A percentile compares a stretch with the other conserved stretches of the same genome.
Evolutionary conservation across 2,329 filamentous ascomycete genomes (phyloP).

Genomic region (Hymenoscyphus infarciens): DNA sequence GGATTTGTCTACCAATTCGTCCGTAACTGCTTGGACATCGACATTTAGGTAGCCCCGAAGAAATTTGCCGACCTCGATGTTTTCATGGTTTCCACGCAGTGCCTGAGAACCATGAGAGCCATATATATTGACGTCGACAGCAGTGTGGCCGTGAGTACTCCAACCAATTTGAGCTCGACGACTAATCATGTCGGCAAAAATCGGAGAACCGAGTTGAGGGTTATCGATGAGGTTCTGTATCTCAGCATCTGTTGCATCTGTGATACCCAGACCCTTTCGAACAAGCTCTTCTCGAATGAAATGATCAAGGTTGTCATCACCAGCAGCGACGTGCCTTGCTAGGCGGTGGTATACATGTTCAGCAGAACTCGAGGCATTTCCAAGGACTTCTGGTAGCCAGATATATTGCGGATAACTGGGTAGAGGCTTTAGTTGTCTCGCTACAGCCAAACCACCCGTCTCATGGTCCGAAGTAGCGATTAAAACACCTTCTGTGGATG

Average conservation of each 20-base stretch:
- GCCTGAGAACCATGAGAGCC: slow-evolving; percentile 65
- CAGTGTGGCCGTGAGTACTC: slow-evolving; percentile 90
- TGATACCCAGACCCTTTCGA: slow-evolving; percentile 68
- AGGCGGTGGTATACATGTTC: slow-evolving; percentile 67
- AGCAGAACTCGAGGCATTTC: slow-evolving; percentile 71
- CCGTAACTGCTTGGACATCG: slow-evolving; percentile 73
- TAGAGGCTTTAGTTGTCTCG: slow-evolving; percentile 59
- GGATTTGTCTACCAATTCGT: slow-evolving; percentile 52
- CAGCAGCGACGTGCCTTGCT: slow-evolving; percentile 48
- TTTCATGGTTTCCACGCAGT: slow-evolving; percentile 85
- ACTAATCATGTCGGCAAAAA: slow-evolving; percentile 83
- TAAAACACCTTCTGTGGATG: slow-evolving; percentile 71
- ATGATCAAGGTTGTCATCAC: slow-evolving; percentile 41
- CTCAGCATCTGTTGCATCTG: slow-evolving; percentile 68
- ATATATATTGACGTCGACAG: slow-evolving; percentile 96
- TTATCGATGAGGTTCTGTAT: slow-evolving; percentile 60
- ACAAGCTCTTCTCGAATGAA: slow-evolving; percentile 71
- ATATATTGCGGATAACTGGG: slow-evolving; percentile 61
- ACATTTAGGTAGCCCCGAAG: slow-evolving; percentile 74
- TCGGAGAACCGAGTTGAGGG: slow-evolving; percentile 50
- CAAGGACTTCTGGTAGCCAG: slow-evolving; percentile 82
- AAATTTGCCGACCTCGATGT: slow-evolving; percentile 86
- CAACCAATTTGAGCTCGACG: slow-evolving; percentile 86
- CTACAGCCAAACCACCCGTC: slow-evolving; percentile 82
- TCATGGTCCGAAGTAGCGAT: slow-evolving; percentile 95